Evolutionary conservation across 2,329 filamentous ascomycete species (phyloP), one percentile per base, ranked within the genome.

Genomic region (Bipolaris victoriae): DNA sequence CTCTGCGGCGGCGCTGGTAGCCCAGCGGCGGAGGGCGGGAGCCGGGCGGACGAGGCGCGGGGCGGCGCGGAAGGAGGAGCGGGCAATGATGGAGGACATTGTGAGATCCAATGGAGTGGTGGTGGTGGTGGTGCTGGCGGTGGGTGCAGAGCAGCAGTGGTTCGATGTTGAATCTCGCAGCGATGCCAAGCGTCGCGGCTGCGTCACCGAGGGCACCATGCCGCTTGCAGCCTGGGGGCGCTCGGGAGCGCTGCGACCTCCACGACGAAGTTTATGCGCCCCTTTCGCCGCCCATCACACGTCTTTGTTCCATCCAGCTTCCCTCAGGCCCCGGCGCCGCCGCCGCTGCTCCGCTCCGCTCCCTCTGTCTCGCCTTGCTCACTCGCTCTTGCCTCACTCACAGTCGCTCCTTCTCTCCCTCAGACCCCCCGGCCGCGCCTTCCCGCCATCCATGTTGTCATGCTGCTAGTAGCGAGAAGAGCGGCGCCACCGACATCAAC

Each of bases 11-110:
- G 64, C 75, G 67, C 77, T 77, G 57, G 71, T 77, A 57, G 71
- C 70, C 55, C 74, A 73, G 57, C 76, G 69, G 60, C 73, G 72
- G 53, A 68, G 61, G 48, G 64, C 61, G 35, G 70, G 58, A 65
- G 75, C 50, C 60, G 74, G 71, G 67, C 73, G 76, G 73, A 31
- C 29, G 29, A 81, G 75, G 77, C 77, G 74, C 63, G 77, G 80
- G 57, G 79, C 70, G 55, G 80, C 79, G 63, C 78, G 76, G 71
- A 81, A 77, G 65, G 79, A 80, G 58, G 77, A 69, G 68, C 80
- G 77, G 65, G 78, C 74, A 60, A 72, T 61, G 63, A 82, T 77
- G 62, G 79, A 77, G 58, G 79, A 80, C 79, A 82, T 82, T 58
- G 58, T 74, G 73, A 41, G 15, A 18, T 64, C 49, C 63, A 68